Conservation (phyloP, 2,329 filamentous ascomycete genomes). For the Colletotrichum aenigma region DNA sequence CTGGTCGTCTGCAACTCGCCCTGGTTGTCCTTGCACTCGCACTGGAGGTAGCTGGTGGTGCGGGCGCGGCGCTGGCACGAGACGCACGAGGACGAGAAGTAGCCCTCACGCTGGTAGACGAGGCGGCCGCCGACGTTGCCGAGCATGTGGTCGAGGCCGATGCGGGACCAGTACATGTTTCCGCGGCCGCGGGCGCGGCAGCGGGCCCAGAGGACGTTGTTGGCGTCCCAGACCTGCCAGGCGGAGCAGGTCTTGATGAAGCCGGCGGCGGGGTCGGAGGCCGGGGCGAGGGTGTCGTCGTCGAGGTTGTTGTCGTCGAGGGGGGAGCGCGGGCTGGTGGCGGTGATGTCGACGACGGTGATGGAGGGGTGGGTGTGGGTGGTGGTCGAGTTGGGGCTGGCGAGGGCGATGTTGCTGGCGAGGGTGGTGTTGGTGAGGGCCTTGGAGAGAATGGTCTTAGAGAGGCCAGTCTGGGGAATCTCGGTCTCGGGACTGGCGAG, state of each 20-base stretch:
- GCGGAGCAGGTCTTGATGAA: neutral
- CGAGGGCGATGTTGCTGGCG: neutral
- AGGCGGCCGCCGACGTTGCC: neutral
- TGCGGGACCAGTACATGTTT: neutral
- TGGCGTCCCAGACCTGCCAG: neutral
- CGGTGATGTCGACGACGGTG: neutral
- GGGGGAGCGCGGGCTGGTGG: neutral
- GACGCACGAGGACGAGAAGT: neutral
- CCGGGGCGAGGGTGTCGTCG: neutral
- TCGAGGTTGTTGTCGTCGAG: neutral
- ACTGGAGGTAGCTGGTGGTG: neutral
- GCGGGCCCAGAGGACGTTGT: neutral
- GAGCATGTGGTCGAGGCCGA: conserved; percentile 8
- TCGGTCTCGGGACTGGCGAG: neutral
- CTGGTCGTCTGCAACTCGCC: neutral
- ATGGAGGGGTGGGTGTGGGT: neutral
- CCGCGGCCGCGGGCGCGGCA: neutral
- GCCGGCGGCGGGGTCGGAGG: neutral
- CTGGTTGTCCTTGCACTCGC: neutral
- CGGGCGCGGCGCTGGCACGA: neutral
- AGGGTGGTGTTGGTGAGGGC: neutral
- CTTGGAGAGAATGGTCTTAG: neutral
- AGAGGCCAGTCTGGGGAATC: neutral
- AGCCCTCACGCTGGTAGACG: neutral
- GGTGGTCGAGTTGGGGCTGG: neutral